Evolutionary conservation across 805 yeast genomes (phyloP).

Genomic region (Vanderwaltozyma verrucispora): DNA sequence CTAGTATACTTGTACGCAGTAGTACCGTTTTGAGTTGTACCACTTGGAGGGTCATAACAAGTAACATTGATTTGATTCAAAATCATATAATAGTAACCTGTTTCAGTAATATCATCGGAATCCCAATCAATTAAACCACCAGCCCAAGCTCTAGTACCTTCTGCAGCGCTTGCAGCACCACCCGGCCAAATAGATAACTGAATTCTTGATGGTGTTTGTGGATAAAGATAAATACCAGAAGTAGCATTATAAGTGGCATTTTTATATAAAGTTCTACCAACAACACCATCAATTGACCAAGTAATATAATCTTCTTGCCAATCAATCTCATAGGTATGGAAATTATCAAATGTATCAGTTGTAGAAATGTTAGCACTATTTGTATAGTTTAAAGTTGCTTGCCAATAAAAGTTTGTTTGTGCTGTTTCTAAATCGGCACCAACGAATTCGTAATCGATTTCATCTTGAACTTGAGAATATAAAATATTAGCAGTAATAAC

Average conservation of each 20-base stretch:
- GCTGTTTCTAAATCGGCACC: constrained; percentile 60
- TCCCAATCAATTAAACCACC: constrained; percentile 86
- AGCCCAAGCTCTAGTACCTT: constrained; percentile 72
- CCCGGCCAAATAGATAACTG: constrained; percentile 75
- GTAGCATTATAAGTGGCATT: constrained; percentile 57
- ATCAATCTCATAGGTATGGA: constrained; percentile 67
- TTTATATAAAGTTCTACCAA: constrained; percentile 54
- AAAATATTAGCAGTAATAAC: constrained; percentile 76
- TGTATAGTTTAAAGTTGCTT: constrained; percentile 60
- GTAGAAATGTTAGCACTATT: constrained; percentile 38
- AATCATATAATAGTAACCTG: constrained; percentile 74
- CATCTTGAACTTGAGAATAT: constrained; percentile 80
- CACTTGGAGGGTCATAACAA: constrained; percentile 65
- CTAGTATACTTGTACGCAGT: constrained; percentile 45
- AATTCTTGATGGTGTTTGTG: constrained; percentile 67
- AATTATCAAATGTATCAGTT: constrained; percentile 50
- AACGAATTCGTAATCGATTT: constrained; percentile 78
- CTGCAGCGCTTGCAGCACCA: constrained; percentile 43
- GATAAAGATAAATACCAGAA: constrained; percentile 42
- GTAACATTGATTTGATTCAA: constrained; percentile 50
- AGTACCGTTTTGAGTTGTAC: constrained; percentile 36
- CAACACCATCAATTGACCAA: constrained; percentile 66
- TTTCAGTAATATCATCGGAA: constrained; percentile 54
- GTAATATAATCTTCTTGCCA: constrained; percentile 64
- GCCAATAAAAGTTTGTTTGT: constrained; percentile 73